These are phyloP conservation scores for Medicago lupulina DNA, from an alignment of 306 rosid genomes.

Conservation along the genomic window DNA sequence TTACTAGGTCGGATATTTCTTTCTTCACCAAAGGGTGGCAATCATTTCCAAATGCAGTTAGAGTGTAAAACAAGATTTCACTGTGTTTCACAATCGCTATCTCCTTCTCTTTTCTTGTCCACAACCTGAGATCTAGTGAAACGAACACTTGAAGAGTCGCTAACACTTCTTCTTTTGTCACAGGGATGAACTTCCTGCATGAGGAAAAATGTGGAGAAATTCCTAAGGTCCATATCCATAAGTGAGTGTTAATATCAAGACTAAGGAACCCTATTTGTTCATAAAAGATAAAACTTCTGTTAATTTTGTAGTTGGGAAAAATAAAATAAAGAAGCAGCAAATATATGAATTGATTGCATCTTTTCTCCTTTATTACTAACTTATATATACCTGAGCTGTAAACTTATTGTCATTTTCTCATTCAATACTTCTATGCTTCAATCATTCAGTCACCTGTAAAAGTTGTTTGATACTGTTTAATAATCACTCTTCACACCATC, in stretches of 20 bases:
- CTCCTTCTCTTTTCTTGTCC: constrained; percentile 84
- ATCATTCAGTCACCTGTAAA: constrained; percentile 8
- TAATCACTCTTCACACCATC: constrained; percentile 30
- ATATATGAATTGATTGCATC: constrained; percentile 24
- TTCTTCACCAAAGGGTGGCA: no score
- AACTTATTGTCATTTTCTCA: constrained; percentile 13
- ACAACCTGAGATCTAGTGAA: constrained; percentile 62
- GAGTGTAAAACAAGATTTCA: no score
- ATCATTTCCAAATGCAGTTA: no score
- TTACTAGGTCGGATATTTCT: constrained; percentile 57
- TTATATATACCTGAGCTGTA: background rate
- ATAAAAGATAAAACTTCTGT: constrained; percentile 15
- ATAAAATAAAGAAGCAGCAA: constrained; percentile 5
- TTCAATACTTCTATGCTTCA: background rate
- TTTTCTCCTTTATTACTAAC: constrained; percentile 21
- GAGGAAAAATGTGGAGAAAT: constrained; percentile 29
- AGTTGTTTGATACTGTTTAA: constrained; percentile 2
- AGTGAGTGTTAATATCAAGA: constrained; percentile 30
- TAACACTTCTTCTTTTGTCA: constrained; percentile 78
- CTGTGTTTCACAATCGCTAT: constrained; percentile 89
- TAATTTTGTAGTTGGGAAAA: background rate
- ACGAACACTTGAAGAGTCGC: no score
- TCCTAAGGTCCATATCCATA: constrained; percentile 22
- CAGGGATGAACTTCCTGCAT: constrained; percentile 94
- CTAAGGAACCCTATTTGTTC: constrained; percentile 34